phyloP scores from a whole-genome alignment of 768 basidiomycete genomes.

The Lactifluus hygrophoroides region DNA sequence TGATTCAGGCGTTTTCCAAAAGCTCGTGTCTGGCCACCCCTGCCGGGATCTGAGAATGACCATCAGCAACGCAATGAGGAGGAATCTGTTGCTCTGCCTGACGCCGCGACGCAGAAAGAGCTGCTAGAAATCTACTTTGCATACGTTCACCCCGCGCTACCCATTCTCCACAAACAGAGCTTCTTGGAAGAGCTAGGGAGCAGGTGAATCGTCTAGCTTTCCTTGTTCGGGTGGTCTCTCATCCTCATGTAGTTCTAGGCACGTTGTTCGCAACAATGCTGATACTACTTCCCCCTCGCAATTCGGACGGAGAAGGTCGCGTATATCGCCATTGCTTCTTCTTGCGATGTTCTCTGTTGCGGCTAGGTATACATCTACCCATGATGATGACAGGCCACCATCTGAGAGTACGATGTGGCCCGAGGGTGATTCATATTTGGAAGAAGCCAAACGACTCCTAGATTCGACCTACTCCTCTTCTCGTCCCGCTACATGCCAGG shows the following conservation, averaged over 20 bases:
- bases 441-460: conserved; percentile 56
- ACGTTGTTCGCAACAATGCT: conserved; percentile 21
- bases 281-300: conserved; percentile 28
- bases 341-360: conserved; percentile 81
- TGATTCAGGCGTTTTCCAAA: conserved; percentile 68
- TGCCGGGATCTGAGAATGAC: conserved; percentile 25
- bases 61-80: conserved; percentile 31
- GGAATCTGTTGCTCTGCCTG: conserved; percentile 43
- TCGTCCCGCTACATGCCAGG: conserved; percentile 66
- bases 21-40: conserved; percentile 82
- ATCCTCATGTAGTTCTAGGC: not conserved
- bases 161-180: conserved; percentile 61
- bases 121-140: conserved; percentile 72
- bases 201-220: conserved; percentile 26
- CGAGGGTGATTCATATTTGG: conserved; percentile 67
- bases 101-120: conserved; percentile 49
- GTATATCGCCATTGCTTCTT: conserved; percentile 57
- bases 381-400: conserved; percentile 28
- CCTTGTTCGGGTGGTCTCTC: not conserved
- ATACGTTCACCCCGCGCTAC: conserved; percentile 72
- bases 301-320: conserved; percentile 35
- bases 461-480: conserved; percentile 64
- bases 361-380: conserved; percentile 50
- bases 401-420: conserved; percentile 64
- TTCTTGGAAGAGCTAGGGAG: conserved; percentile 52